Evolutionary conservation across 768 basidiomycete genomes (phyloP).

Genomic region (Gloeophyllum trabeum): DNA sequence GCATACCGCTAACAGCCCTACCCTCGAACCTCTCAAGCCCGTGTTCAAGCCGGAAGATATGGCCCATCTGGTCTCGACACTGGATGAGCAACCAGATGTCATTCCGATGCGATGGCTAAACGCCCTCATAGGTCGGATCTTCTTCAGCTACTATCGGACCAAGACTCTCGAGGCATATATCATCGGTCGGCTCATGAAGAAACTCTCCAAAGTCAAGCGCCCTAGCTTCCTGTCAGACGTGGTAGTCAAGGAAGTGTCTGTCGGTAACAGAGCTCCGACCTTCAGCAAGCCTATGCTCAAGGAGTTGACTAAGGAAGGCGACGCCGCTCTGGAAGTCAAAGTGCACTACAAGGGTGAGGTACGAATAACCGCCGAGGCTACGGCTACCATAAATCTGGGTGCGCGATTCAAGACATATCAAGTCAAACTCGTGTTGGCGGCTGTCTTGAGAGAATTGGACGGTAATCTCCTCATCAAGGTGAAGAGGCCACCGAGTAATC

Average conservation of each 20-base stretch:
- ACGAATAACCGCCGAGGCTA: slow-evolving; percentile 82
- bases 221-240: slow-evolving; percentile 81
- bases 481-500: slow-evolving; percentile 91
- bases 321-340: slow-evolving; percentile 82
- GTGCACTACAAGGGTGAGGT: slow-evolving; percentile 80
- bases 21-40: slow-evolving; percentile 43
- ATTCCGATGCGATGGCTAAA: slow-evolving; percentile 98
- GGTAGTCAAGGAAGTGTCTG: slow-evolving; percentile 78
- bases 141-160: slow-evolving; percentile 88
- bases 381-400: slow-evolving; percentile 77
- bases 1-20: slow-evolving; percentile 49
- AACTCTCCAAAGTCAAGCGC: slow-evolving; percentile 83
- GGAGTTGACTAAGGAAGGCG: slow-evolving; percentile 89
- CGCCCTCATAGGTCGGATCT: slow-evolving; percentile 83
- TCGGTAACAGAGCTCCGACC: slow-evolving; percentile 75
- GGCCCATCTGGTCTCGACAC: slow-evolving; percentile 66
- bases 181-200: slow-evolving; percentile 85
- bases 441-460: slow-evolving; percentile 80
- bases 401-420: slow-evolving; percentile 80
- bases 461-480: slow-evolving; percentile 85
- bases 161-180: slow-evolving; percentile 74
- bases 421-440: slow-evolving; percentile 83
- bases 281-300: slow-evolving; percentile 98
- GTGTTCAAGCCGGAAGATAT: slow-evolving; percentile 76
- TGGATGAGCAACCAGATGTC: slow-evolving; percentile 91